Conservation (phyloP, 495 filamentous ascomycete genomes). For the Podospora tetraspora region DNA sequence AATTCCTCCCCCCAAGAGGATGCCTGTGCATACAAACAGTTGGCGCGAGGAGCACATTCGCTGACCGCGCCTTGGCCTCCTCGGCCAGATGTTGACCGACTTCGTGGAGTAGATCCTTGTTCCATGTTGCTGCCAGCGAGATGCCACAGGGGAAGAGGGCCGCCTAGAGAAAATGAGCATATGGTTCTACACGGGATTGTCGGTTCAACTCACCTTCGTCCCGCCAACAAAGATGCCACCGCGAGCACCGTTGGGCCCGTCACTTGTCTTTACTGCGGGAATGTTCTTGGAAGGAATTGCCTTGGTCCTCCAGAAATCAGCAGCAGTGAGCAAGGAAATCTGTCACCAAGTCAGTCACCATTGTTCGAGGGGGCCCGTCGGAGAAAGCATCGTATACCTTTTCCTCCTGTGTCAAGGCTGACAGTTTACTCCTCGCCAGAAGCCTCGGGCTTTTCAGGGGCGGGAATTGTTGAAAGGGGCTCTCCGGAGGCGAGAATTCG, state of each 20-base stretch:
- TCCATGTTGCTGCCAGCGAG: conserved; percentile 75
- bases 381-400: conserved; percentile 37
- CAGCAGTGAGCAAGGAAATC: conserved; percentile 57
- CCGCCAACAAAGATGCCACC: conserved; percentile 63
- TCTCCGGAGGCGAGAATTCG: conserved; percentile 47
- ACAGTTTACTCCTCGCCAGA: conserved; percentile 38
- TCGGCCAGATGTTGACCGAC: conserved; percentile 68
- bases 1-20: conserved; percentile 76
- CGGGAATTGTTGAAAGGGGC: conserved; percentile 33
- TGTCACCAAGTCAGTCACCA: conserved; percentile 29
- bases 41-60: conserved; percentile 69
- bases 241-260: conserved; percentile 75
- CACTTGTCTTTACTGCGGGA: conserved; percentile 66
- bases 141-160: conserved; percentile 71
- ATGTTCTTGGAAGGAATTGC: conserved; percentile 62
- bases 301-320: conserved; percentile 75
- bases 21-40: conserved; percentile 80
- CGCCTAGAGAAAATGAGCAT: conserved; percentile 44
- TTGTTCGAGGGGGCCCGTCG: not conserved
- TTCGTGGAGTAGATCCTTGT: conserved; percentile 59
- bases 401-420: conserved; percentile 46
- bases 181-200: conserved; percentile 17
- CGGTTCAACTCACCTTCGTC: conserved; percentile 45
- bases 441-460: conserved; percentile 30
- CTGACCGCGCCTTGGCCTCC: conserved; percentile 67